Percentiles rank a stretch among this genome's conserved stretches.
Conservation (phyloP, 1,139 yeast genomes). For the Sugiyamaella paludigena region DNA sequence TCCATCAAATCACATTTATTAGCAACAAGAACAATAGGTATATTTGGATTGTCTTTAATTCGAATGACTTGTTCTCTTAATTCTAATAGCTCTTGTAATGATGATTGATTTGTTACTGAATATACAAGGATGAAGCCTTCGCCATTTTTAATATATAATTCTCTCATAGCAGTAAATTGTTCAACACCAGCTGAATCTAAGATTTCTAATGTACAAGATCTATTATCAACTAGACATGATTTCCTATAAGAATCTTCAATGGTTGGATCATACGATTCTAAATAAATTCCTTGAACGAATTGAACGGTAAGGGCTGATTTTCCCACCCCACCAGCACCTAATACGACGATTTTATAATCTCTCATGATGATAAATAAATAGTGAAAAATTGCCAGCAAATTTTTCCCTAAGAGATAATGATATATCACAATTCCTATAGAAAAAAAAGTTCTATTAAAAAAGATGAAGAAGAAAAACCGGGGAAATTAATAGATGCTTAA, state of each 20-base stretch:
- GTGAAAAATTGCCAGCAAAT: neutral
- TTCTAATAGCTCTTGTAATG: conserved; percentile 75
- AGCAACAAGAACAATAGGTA: conserved; percentile 46
- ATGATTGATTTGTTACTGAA: conserved; percentile 78
- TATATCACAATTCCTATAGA: no score
- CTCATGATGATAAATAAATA: conserved; percentile 9
- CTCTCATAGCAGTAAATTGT: conserved; percentile 58
- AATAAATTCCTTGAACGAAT: conserved; percentile 48
- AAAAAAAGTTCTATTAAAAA: no score
- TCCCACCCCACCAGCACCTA: conserved; percentile 98
- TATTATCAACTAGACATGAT: conserved; percentile 39
- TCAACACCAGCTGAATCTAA: conserved; percentile 50
- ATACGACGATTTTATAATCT: conserved; percentile 79
- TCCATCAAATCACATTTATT: conserved; percentile 64
- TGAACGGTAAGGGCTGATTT: conserved; percentile 78
- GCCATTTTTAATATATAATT: conserved; percentile 51
- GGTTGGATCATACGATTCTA: conserved; percentile 95
- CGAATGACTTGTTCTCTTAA: conserved; percentile 86
- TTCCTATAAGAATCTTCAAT: conserved; percentile 63
- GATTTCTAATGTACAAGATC: conserved; percentile 42
- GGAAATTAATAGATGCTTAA: no score
- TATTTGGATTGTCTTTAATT: conserved; percentile 59
- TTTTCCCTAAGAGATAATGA: no score
- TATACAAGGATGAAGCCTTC: conserved; percentile 59
- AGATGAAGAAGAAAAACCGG: no score